phyloP scores from a whole-genome alignment of 2,329 filamentous ascomycete species.

The Aspergillus arachidicola region DNA sequence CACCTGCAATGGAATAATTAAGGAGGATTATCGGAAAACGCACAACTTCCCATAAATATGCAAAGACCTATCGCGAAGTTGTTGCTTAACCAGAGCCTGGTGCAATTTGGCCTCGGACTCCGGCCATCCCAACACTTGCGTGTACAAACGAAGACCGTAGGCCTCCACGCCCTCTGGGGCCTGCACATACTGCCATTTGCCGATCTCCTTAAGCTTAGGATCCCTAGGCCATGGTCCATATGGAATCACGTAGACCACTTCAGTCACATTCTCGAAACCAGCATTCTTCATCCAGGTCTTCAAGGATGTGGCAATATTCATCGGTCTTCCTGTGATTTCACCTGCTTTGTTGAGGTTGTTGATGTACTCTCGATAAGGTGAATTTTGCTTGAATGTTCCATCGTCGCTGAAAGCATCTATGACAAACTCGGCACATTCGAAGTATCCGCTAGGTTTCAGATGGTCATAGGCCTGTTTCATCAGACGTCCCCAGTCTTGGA shows the following conservation, averaged over 20 bases:
- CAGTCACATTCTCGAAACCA: not conserved
- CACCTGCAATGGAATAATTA: not conserved
- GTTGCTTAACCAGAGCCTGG: not conserved
- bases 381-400: conserved; percentile 10
- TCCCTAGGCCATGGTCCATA: conserved; percentile 32
- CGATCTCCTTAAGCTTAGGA: conserved; percentile 29
- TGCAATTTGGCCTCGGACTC: not conserved
- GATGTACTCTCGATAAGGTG: not conserved
- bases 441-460: conserved; percentile 33
- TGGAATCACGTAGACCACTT: not conserved
- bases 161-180: not conserved
- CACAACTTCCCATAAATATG: not conserved
- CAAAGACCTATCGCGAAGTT: not conserved
- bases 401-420: conserved; percentile 30
- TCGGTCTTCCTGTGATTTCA: not conserved
- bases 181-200: conserved; percentile 8
- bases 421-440: conserved; percentile 29
- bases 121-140: not conserved
- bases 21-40: not conserved
- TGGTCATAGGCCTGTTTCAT: conserved; percentile 18
- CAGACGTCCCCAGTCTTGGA: not conserved
- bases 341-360: not conserved
- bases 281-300: not conserved
- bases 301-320: not conserved
- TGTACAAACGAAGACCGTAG: not conserved